Conservation (phyloP, 352 stramenopile genomes). For the Phytophthora palmivora region DNA sequence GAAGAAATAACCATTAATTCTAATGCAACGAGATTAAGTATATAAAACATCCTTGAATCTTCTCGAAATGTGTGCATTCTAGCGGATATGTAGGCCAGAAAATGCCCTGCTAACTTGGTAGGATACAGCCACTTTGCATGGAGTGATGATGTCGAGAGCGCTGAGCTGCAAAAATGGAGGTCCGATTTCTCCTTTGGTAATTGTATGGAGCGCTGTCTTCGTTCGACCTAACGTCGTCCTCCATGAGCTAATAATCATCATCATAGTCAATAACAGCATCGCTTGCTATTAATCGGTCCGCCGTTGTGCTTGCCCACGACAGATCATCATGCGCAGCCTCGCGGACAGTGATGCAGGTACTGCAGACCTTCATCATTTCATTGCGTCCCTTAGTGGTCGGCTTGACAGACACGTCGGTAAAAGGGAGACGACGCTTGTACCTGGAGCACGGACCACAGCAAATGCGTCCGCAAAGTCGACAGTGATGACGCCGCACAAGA, state of each 20-base stretch:
- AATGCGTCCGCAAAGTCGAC: slow-evolving; percentile 82
- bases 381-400: slow-evolving; percentile 46
- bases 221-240: slow-evolving; percentile 13
- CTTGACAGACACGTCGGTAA: slow-evolving; percentile 54
- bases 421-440: slow-evolving; percentile 75
- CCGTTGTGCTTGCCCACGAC: slow-evolving; percentile 57
- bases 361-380: slow-evolving; percentile 73
- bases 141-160: slow-evolving; percentile 7
- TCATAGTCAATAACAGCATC: slow-evolving; percentile 57
- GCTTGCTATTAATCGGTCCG: slow-evolving; percentile 62
- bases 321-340: slow-evolving; percentile 56
- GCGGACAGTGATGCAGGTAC: slow-evolving; percentile 74
- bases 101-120: slow-evolving; percentile 25
- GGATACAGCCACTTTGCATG: slow-evolving; percentile 36
- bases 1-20: too few species aligned
- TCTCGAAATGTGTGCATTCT: slow-evolving; percentile 31
- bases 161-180: neutral
- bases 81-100: slow-evolving; percentile 19
- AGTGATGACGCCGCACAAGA: slow-evolving; percentile 82
- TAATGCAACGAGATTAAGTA: neutral
- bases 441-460: slow-evolving; percentile 83
- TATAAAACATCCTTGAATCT: slow-evolving; percentile 38
- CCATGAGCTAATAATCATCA: slow-evolving; percentile 53
- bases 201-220: slow-evolving; percentile 14
- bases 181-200: slow-evolving; percentile 8